Evolutionary conservation across 805 yeast species (phyloP).

Genomic region (Zygosaccharomyces gambellarensis): DNA sequence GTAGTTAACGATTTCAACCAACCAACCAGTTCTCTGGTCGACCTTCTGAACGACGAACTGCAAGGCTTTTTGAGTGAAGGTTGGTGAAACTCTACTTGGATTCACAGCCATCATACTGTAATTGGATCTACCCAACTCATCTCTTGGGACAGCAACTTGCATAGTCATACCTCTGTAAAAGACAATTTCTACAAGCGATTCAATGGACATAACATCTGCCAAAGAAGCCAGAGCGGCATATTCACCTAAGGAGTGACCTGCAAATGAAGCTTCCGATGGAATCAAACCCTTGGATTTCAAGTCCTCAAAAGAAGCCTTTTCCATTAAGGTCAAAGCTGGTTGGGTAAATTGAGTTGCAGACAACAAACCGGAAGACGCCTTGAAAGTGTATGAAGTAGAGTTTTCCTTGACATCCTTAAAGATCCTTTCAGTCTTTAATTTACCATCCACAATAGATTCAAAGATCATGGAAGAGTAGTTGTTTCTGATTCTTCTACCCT

Average conservation of each 20-base stretch:
- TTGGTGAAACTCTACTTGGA: conserved; percentile 85
- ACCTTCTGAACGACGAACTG: conserved; percentile 91
- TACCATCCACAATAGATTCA: conserved; percentile 86
- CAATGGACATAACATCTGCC: conserved; percentile 98
- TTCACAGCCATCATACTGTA: conserved; percentile 99
- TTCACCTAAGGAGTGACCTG: conserved; percentile 99
- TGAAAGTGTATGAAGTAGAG: conserved; percentile 82
- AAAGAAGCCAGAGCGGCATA: conserved; percentile 95
- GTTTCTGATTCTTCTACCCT: conserved; percentile 90
- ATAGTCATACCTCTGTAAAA: conserved; percentile 99
- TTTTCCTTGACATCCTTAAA: conserved; percentile 84
- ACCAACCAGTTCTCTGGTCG: conserved; percentile 79
- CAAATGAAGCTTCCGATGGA: conserved; percentile 89
- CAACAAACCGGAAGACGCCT: conserved; percentile 88
- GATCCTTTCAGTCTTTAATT: conserved; percentile 84
- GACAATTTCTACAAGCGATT: conserved; percentile 92
- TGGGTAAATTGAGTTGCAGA: conserved; percentile 99
- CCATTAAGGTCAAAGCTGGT: conserved; percentile 99
- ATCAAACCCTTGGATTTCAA: conserved; percentile 93
- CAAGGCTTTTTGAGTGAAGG: conserved; percentile 89
- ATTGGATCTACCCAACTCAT: conserved; percentile 88
- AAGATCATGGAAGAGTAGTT: conserved; percentile 97
- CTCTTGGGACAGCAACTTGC: conserved; percentile 99
- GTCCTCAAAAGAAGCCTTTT: conserved; percentile 97
- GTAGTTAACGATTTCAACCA: conserved; percentile 95